Conservation (phyloP, 2,329 filamentous ascomycete genomes). For the Teratosphaeria zuluensis region DNA sequence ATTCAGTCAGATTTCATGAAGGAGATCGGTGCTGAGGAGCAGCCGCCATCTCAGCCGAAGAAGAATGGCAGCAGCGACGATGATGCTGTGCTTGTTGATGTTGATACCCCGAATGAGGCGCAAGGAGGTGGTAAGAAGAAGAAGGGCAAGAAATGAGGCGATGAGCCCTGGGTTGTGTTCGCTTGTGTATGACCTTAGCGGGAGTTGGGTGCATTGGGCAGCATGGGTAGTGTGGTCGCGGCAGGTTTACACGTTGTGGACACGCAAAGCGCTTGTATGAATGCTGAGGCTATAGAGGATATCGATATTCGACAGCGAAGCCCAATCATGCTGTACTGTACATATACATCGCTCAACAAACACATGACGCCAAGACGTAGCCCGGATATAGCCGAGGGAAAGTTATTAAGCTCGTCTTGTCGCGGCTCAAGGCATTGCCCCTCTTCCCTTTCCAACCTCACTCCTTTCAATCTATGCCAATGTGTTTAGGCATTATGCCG, state of each 20-base stretch:
- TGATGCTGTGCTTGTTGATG: slow-evolving; percentile 69
- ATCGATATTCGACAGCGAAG: background rate
- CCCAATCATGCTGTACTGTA: background rate
- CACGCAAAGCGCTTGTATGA: background rate
- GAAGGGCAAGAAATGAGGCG: slow-evolving; percentile 51
- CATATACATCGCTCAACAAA: no score
- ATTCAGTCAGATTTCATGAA: slow-evolving; percentile 74
- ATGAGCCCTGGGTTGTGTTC: background rate
- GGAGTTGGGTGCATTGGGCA: background rate
- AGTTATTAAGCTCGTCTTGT: background rate
- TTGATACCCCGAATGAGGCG: slow-evolving; percentile 36
- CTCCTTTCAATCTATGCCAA: no score
- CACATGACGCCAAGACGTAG: background rate
- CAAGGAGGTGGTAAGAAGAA: slow-evolving; percentile 43
- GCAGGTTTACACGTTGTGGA: background rate
- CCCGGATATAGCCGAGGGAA: background rate
- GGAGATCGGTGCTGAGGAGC: slow-evolving; percentile 56
- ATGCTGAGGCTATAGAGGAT: background rate
- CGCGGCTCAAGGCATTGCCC: background rate
- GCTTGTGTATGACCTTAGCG: background rate
- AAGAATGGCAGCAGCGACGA: slow-evolving; percentile 48
- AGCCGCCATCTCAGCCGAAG: slow-evolving; percentile 14
- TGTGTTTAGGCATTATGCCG: no score
- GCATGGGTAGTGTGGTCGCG: background rate
- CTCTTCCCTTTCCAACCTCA: background rate